Percentiles rank a stretch among this genome's conserved stretches.
Evolutionary conservation across 169 alveolate species (phyloP).

Genomic region (Plasmodium cynomolgi): DNA sequence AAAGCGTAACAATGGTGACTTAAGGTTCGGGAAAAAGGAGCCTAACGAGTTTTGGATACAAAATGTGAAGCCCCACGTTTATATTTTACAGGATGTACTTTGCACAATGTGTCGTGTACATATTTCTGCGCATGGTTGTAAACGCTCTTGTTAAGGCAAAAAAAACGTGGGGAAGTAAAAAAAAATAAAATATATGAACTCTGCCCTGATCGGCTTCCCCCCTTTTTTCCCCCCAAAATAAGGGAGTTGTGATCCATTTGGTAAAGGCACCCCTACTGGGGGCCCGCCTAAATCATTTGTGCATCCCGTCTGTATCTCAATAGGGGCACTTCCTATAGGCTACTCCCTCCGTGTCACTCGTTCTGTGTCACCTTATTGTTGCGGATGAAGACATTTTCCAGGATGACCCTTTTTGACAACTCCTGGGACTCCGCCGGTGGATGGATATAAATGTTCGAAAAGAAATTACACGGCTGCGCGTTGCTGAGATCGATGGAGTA

Average conservation of each 20-base stretch:
- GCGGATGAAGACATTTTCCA: constrained; percentile 55
- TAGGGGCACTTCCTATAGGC: not conserved
- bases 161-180: not conserved
- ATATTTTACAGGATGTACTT: not conserved
- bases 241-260: not conserved
- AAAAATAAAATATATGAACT: not conserved
- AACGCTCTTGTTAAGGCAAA: not conserved
- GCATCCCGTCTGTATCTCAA: not conserved
- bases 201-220: not conserved
- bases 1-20: not conserved
- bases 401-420: constrained; percentile 63
- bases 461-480: constrained; percentile 67
- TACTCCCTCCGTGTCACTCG: not conserved
- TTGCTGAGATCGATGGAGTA: constrained; percentile 57
- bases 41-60: not conserved
- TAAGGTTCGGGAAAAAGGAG: not conserved
- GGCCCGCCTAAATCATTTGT: not conserved
- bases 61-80: not conserved
- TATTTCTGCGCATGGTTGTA: not conserved
- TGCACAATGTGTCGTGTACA: not conserved
- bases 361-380: constrained; percentile 6
- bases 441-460: constrained; percentile 55
- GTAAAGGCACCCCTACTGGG: not conserved
- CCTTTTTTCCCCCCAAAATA: not conserved
- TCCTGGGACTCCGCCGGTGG: constrained; percentile 60